These are phyloP conservation scores for Solanum pennellii DNA, from an alignment of 257 asterid species.

Conservation along the genomic window DNA sequence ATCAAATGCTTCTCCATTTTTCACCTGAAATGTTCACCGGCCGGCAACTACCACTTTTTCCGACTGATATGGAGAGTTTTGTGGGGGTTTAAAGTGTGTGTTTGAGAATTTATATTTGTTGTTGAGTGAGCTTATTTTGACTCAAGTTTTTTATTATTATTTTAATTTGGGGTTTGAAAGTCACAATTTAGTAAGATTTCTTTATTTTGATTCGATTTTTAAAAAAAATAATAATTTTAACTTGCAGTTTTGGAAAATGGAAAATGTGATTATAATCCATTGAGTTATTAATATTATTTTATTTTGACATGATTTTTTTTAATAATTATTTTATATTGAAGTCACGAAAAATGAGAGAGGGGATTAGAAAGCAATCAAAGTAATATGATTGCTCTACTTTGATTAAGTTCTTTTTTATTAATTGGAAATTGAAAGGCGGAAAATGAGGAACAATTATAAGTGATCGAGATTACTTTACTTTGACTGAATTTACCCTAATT, in stretches of 20 bases:
- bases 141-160: background rate
- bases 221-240: background rate
- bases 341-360: no score
- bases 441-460: no score
- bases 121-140: background rate
- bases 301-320: background rate
- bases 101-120: background rate
- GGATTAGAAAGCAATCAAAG: no score
- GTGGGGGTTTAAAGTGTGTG: background rate
- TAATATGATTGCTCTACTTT: no score
- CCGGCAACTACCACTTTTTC: background rate
- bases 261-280: background rate
- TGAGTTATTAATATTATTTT: background rate
- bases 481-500: no score
- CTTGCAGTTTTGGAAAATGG: background rate
- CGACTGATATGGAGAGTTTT: background rate
- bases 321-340: no score
- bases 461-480: no score
- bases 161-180: background rate
- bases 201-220: background rate
- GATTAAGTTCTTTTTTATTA: background rate
- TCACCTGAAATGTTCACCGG: background rate
- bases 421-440: background rate
- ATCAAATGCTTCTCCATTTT: constrained; percentile 31
- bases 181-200: background rate